Conservation (phyloP, 2,329 filamentous ascomycete species). For the Fusarium secorum region DNA sequence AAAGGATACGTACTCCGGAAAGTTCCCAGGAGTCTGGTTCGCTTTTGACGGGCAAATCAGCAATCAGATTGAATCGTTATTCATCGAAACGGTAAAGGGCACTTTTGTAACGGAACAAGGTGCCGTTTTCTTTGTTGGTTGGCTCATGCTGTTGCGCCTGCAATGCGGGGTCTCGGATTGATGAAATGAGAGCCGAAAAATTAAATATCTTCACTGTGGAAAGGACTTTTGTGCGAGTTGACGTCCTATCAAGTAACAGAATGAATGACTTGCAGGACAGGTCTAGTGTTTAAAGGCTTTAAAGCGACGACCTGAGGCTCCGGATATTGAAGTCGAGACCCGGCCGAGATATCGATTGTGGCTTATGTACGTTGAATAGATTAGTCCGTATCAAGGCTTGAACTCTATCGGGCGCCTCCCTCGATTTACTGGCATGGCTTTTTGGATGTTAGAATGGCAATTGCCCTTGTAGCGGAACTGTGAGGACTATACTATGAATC, state of each 20-base stretch:
- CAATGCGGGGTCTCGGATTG: slow-evolving; percentile 14
- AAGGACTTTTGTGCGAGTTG: slow-evolving; percentile 21
- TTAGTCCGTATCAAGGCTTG: slow-evolving; percentile 10
- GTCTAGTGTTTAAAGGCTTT: slow-evolving; percentile 2
- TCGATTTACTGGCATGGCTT: slow-evolving; percentile 8
- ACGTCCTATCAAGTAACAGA: background rate
- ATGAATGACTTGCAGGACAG: slow-evolving; percentile 31
- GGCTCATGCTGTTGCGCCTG: background rate
- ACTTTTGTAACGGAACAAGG: slow-evolving; percentile 19
- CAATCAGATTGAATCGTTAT: background rate
- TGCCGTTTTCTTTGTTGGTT: slow-evolving; percentile 10
- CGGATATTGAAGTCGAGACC: slow-evolving; percentile 30
- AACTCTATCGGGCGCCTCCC: slow-evolving; percentile 10
- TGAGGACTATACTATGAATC: background rate
- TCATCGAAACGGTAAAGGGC: slow-evolving; percentile 5
- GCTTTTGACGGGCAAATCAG: slow-evolving; percentile 20
- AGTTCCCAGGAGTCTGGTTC: slow-evolving; percentile 29
- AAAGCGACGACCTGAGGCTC: slow-evolving; percentile 8
- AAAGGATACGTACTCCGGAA: slow-evolving; percentile 10
- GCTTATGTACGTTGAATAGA: slow-evolving; percentile 22
- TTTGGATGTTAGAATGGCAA: slow-evolving; percentile 4
- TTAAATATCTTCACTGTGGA: background rate
- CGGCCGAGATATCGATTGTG: slow-evolving; percentile 33
- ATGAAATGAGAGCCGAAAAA: slow-evolving; percentile 3
- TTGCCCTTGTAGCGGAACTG: background rate